Evolutionary conservation across 2,329 filamentous ascomycete species (phyloP).

Genomic region (Ophiostoma sp.): DNA sequence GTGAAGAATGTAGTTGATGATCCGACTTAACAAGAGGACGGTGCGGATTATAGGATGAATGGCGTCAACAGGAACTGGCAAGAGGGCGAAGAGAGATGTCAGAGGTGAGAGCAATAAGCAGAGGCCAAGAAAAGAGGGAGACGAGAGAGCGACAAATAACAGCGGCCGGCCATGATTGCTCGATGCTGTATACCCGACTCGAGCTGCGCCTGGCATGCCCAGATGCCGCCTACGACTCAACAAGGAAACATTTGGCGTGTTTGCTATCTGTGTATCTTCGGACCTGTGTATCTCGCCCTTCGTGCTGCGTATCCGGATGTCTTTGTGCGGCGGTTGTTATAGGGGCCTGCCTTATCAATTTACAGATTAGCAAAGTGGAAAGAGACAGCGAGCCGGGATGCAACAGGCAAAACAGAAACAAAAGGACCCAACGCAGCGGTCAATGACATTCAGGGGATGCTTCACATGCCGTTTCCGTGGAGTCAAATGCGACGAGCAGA

Average conservation of each 20-base stretch:
- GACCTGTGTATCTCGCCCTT: not conserved
- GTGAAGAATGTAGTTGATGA: not conserved
- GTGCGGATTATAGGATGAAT: too few species aligned
- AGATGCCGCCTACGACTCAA: too few species aligned
- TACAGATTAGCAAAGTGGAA: not conserved
- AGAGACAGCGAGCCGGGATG: not conserved
- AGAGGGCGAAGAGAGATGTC: not conserved
- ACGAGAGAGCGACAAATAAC: not conserved
- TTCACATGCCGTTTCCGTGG: conserved; percentile 9
- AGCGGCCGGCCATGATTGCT: not conserved
- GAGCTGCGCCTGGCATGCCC: not conserved
- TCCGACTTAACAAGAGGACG: too few species aligned
- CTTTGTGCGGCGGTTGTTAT: too few species aligned
- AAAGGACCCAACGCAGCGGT: not conserved
- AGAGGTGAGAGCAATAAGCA: not conserved
- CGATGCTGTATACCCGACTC: not conserved
- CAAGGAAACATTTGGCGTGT: too few species aligned
- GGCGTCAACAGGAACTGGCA: too few species aligned
- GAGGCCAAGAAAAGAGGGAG: not conserved
- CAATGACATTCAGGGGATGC: conserved; percentile 14
- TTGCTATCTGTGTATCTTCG: too few species aligned
- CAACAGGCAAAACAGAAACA: not conserved
- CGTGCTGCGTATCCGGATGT: too few species aligned
- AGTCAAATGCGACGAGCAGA: conserved; percentile 15
- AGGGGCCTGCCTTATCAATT: too few species aligned